Base-by-base conservation (phyloP, 306 rosid species). In the Spatholobus suberectus region DNA sequence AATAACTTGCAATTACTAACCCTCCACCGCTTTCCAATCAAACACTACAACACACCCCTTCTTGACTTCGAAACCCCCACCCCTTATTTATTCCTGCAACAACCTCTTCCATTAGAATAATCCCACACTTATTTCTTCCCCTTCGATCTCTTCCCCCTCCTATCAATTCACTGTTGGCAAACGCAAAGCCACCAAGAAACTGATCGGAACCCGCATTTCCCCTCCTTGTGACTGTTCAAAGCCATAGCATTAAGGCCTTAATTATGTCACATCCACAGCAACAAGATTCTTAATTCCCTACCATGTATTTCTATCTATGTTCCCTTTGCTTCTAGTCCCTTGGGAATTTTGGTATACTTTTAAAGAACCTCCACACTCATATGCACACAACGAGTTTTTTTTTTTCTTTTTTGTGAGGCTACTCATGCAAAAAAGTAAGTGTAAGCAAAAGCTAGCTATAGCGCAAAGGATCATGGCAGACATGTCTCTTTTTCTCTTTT, bases 1-100 rank as follows among this genome's bases (percentile, higher is more conserved):
- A 86, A 49, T 14, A 76, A 57, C 54, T 81, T 82, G 93, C 97
- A 90, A 91, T 93, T 91, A 95, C 94, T 88, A 81, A 68, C 88
- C 94, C 89, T 87, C 93, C 93, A 87, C 92, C 91, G 73, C 85
- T 84, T 94, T 87, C 89, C 93, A 91, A 89, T 92, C 90, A 84
- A 92, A 86, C 85, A 77, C 90, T 37, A 74, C 81, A 41, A 11
- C 67, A 40, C 79, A 35, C 52, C 65, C 40, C 59, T 77, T 73
- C 81, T 89, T 87, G 91, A 91, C 93, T 91, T 94, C 90, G 83
- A 86, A 92, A 88, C 86, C 84, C 76, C 80, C 82, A 57, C 73
- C 82, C 78, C 12, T 27, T 80, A 88, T 93, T 91, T 91, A 88
- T 54, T 94, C 88, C 83, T 69, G 61, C 98, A 94, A 89, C 95